Evolutionary conservation across 305 asterid genomes (phyloP).

Genomic region (Fraxinus nigra): DNA sequence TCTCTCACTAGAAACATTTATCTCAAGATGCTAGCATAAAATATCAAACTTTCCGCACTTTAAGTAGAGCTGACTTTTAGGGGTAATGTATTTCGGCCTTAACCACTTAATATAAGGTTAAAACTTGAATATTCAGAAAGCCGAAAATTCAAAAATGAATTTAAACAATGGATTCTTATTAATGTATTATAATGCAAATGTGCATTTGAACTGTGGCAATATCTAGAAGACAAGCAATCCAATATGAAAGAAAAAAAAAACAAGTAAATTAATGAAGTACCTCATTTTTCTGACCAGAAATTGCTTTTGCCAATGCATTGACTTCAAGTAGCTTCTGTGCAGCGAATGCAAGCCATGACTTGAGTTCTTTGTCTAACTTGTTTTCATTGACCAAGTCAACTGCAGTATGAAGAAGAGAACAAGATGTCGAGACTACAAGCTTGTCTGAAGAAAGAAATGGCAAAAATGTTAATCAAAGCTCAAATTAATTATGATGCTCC

Average conservation of each 20-base stretch:
- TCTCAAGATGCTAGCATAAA: not conserved
- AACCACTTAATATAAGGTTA: not conserved
- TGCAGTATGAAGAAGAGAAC: conserved; percentile 69
- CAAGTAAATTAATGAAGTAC: conserved; percentile 23
- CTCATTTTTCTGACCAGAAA: conserved; percentile 53
- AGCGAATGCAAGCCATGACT: conserved; percentile 71
- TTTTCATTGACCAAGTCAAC: conserved; percentile 60
- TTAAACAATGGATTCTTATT: not conserved
- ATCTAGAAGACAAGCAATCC: not conserved
- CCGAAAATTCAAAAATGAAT: not conserved
- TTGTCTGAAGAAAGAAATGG: conserved; percentile 37
- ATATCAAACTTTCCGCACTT: not conserved
- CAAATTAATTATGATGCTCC: conserved; percentile 1
- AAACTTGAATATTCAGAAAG: not conserved
- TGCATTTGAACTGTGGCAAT: not conserved
- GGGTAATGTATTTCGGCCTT: not conserved
- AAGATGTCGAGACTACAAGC: conserved; percentile 62
- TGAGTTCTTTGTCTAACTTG: conserved; percentile 53
- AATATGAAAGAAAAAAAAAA: not conserved
- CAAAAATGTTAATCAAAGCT: not conserved
- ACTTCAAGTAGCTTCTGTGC: conserved; percentile 66
- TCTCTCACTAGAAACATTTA: not conserved
- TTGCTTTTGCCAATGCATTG: conserved; percentile 48
- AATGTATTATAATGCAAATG: not conserved
- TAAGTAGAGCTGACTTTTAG: not conserved